Evolutionary conservation across 1,139 yeast genomes (phyloP).

Genomic region (Debaryomycetaceae sp.): DNA sequence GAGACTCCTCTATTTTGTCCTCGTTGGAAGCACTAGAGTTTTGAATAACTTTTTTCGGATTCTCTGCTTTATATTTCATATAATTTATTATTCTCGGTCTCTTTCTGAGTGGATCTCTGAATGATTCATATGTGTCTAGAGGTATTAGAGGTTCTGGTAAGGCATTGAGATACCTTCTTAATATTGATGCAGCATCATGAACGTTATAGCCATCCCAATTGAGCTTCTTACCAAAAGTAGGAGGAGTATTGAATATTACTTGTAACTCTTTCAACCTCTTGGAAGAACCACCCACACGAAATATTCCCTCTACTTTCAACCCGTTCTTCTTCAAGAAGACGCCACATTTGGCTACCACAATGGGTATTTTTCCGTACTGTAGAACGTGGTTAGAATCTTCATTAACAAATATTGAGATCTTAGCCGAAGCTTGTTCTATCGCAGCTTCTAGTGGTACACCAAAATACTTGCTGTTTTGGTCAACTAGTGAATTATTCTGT

Average conservation of each 20-base stretch:
- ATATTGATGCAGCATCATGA: conserved; percentile 94
- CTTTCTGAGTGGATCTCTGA: conserved; percentile 71
- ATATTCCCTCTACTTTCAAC: conserved; percentile 80
- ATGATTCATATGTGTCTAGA: conserved; percentile 67
- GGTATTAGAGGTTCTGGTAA: conserved; percentile 94
- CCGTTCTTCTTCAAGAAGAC: conserved; percentile 77
- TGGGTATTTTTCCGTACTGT: conserved; percentile 76
- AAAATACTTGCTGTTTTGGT: conserved; percentile 61
- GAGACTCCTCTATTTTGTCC: neutral
- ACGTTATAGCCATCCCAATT: conserved; percentile 93
- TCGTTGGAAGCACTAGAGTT: neutral
- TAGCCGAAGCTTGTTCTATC: conserved; percentile 69
- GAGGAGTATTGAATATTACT: conserved; percentile 77
- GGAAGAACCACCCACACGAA: conserved; percentile 89
- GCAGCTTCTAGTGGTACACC: conserved; percentile 81
- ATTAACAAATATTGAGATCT: conserved; percentile 59
- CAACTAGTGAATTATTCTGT: conserved; percentile 41
- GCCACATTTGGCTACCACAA: conserved; percentile 96
- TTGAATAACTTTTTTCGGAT: conserved; percentile 24
- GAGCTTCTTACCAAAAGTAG: conserved; percentile 82
- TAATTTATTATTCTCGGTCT: conserved; percentile 60
- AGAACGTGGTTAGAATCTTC: conserved; percentile 50
- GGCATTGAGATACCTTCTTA: conserved; percentile 81
- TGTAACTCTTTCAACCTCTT: conserved; percentile 86
- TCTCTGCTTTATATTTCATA: conserved; percentile 53